Evolutionary conservation across 164 flowering plant species (phyloP), one percentile per base, ranked within the genome.

Genomic region (Aristolochia contorta): DNA sequence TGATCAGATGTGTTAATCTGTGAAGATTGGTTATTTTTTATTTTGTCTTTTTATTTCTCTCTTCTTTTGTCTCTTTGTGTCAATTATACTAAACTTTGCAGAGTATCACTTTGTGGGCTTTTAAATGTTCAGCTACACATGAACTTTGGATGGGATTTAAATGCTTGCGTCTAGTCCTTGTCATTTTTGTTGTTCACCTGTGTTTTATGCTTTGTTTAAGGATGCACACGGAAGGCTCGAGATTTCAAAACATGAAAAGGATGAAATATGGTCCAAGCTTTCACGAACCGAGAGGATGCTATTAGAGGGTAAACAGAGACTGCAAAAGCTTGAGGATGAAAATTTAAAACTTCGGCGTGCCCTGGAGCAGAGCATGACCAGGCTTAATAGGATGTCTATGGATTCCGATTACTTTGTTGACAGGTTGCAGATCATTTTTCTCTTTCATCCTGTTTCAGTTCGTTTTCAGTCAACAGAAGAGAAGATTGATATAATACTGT

Each of bases 311-410:
- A 84, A 79, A 68, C 66, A 27, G 43, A 72, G 85, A 75, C 77
- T 77, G 27, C 79, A 69, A 59, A 91, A 87, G 68, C 75, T 94
- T 58, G 97, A 89, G 75, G 97, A 84, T 69, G 97, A 94, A 74
- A 94, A 91, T 74, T 74, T 58, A 64, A 94, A 87, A 71, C 63
- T 94, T 54, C 85, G 96, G 4, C 93, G 85, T 47, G 99, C 88
- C 69, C 79, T 91, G 64, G 97, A 91, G 76, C 99, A 91, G 71
- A 94, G 96, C 77, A 94, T 94, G 97, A 89, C 93, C 30, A 82
- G 96, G 68, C 82, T 91, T 57, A 94, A 89, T 71, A 78, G 97
- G 71, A 94, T 94, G 99, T 91, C 99, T 5, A 57, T 91, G 82
- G 99, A 94, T 67, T 91, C 96, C 32, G 96, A 91, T 80, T 86